Base-by-base conservation (phyloP, 2,329 filamentous ascomycete genomes). In the Clarireedia monteithiana region DNA sequence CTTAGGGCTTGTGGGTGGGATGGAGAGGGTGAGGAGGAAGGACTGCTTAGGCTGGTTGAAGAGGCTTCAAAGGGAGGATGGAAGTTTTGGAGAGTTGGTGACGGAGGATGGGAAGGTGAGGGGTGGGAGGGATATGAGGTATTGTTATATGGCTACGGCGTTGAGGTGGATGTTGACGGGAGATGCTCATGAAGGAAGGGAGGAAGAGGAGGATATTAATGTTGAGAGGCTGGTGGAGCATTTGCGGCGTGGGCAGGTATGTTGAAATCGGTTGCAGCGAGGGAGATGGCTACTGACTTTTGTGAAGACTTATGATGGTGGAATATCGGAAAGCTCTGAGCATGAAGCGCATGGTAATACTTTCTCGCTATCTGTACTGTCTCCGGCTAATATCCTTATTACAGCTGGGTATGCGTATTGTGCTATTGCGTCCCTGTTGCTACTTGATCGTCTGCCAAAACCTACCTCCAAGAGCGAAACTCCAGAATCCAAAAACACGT, bases 401-500 rank as follows among this genome's bases (percentile, higher is more conserved):
- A 30, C 59, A 91, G 88, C 89, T 63, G 94, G 94, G 20, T 92
- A 95, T 70, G 91, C 89, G 9, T 96, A 91, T 74, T 96, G 91
- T 70, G 91, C 86, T 6, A 80, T 96, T 53, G 84, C 83, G 10
- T 86, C 90, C 4, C 75, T 97, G 5, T 81, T 83, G 2, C 81
- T 96, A 50, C 76, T 96, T 17, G 56, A 58, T n/a, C 61, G 61
- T 34, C 59, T 67, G 24, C 69, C 7, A 60, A 68, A 27, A 60
- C 45, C 57, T 20, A 34, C 50, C 23, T 52, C 50, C 5, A 44
- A 23, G 3, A 38, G 47, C n/a, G 20, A 27, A 23, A 40, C 59
- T 56, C 34, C 61, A 55, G 56, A 47, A 53, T n/a, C 59, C 54
- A 17, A 60, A 46, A 52, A 58, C 68, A 46, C 60, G 69, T 50